Conservation (phyloP, 108 stramenopile species). For the Cyclotella kingstonii region DNA sequence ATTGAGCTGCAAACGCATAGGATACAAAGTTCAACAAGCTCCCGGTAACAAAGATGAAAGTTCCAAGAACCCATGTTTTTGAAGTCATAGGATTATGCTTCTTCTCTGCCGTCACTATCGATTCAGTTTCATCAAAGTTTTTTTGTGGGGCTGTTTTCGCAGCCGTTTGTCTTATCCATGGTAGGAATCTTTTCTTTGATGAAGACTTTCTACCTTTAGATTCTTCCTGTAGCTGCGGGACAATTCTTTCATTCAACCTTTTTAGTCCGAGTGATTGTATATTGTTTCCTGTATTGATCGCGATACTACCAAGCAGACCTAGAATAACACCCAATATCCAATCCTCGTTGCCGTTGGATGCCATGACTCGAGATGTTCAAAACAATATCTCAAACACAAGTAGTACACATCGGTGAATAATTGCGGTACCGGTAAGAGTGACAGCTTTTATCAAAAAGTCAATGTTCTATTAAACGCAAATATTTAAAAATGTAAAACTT, state of each 20-base stretch:
- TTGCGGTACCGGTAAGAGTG: too few species aligned
- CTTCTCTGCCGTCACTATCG: slow-evolving; percentile 16
- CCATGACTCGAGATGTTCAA: slow-evolving; percentile 6
- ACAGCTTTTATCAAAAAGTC: too few species aligned
- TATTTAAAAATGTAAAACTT: too few species aligned
- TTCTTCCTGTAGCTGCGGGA: background rate
- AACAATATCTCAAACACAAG: background rate
- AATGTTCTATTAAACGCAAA: too few species aligned
- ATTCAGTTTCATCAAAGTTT: slow-evolving; percentile 19
- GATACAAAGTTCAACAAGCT: slow-evolving; percentile 69
- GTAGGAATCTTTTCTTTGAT: slow-evolving; percentile 9
- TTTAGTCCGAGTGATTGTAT: slow-evolving; percentile 57
- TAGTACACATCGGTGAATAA: background rate
- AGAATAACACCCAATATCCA: slow-evolving; percentile 59
- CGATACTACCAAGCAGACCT: slow-evolving; percentile 62
- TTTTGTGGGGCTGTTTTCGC: slow-evolving; percentile 21
- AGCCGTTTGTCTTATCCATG: slow-evolving; percentile 20
- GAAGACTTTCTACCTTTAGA: background rate
- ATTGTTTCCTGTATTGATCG: slow-evolving; percentile 79
- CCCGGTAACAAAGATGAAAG: slow-evolving; percentile 54
- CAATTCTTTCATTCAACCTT: background rate
- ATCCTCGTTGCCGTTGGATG: slow-evolving; percentile 32
- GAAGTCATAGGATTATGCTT: slow-evolving; percentile 21
- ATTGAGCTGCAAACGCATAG: slow-evolving; percentile 69
- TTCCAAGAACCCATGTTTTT: slow-evolving; percentile 56